Base-by-base conservation (phyloP, 2,329 filamentous ascomycete genomes). In the Fusarium haematococcum region DNA sequence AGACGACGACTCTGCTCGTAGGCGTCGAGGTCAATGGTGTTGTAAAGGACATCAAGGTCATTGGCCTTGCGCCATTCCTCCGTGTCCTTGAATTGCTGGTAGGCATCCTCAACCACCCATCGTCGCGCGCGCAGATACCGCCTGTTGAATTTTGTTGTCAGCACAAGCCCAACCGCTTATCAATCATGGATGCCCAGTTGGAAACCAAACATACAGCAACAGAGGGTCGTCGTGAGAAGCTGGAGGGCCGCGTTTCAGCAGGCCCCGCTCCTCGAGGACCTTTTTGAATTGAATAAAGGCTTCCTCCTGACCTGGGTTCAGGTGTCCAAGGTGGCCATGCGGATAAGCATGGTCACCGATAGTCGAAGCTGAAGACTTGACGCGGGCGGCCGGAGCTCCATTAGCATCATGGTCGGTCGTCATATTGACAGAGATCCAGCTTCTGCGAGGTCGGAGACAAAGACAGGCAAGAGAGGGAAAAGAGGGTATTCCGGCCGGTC, bases 21-120 rank as follows among this genome's bases (percentile, higher is more conserved):
- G 65, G 95, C 92, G 3, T 94, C 90, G 25, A 95, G 84, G 68
- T 97, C 94, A 79, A 98, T 97, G 35, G 93, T 95, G 80, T 93
- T 90, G 84, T 98, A 98, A 41, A 98, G 87, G 52, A 90, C 86
- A 71, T 95, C 90, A 58, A 98, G 89, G 75, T 94, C 87, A 82
- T 96, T 96, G 71, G 93, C 91, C 76, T 90, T 90, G 70, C 95
- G 91, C 94, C 95, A 98, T 68, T 94, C 90, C 83, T 97, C 95
- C 1, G 95, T 98, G 64, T 95, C 94, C 79, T 92, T 91, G 85
- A 98, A 97, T 84, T 98, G 95, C 68, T 86, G 88, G 81, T 92
- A 92, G 14, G 95, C 95, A 75, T 96, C 95, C 75, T 91, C 84
- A 11, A 94, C 89, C 32, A 92, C 85, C 87, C 96, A 98, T 82